Evolutionary conservation across 129 eudicot species (phyloP), one percentile per base, ranked within the genome.

Genomic region (Smallanthus sonchifolius): DNA sequence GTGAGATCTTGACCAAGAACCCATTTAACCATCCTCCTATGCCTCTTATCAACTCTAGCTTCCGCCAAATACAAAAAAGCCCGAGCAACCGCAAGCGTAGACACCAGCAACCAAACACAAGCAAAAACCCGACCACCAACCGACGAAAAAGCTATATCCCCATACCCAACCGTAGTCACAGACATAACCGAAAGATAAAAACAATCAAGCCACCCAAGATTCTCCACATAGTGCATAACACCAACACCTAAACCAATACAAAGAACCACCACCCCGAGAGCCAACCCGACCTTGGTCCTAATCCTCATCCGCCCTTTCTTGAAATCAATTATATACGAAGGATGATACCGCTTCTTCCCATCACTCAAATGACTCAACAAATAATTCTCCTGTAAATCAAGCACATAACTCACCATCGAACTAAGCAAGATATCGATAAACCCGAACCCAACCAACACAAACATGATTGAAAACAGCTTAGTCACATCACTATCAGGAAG

Each of bases 271-370:
- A 85, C 93, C 35, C 93, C 93, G 77, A 91, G 76, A 14, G 97
- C 97, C 57, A 91, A 76, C 5, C 82, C 91, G 15, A 91, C 97
- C 73, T 88, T 91, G 69, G 81, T 82, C 20, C 97, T 42, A 30
- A 91, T 91, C 87, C 97, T 84, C 94, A 91, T 85, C 40, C 97
- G 67, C n/a, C 97, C 97, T 70, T 91, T 91, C 62, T 82, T 85
- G 28, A 80, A 83, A 74, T 91, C 97, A 5, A 91, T 75, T 17
- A 91, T 68, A 75, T 80, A 76, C 9, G 86, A 80, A 8, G 61
- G 79, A 30, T 57, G 79, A 9, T 62, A 51, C 7, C 75, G 61
- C 1, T 65, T 52, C 30, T 75, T 59, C 40, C 79, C 83, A 15
- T 63, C 70, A 35, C 76, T 80, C 14, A 83, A 81, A 24, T 81